Evolutionary conservation across 306 rosid species (phyloP), one percentile per base, ranked within the genome.

Genomic region (Dryas octopetala): DNA sequence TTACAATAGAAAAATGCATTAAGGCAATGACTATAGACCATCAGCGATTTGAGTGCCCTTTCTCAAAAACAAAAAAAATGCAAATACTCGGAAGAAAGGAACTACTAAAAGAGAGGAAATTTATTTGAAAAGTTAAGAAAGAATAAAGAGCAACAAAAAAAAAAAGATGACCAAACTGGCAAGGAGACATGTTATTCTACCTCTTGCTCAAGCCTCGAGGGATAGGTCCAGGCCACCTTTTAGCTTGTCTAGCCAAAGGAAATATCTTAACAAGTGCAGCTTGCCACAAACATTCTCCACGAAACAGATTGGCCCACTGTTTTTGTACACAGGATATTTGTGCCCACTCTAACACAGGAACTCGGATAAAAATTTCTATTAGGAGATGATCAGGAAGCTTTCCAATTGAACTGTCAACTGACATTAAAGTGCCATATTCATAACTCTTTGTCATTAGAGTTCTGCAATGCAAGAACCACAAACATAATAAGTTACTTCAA

Each of bases 171-270:
- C 47, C 1, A 38, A 72, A 78, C 41, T 15, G 2, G 72, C 10
- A 44, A 64, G 52, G 44, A 63, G 45, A 59, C 14, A 60, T 74
- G 76, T 28, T 51, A 71, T 43, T 12, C 9, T 81, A 88, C 97
- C 93, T 90, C 78, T 77, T 85, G 83, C 85, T 70, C 71, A 62
- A 79, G 49, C 84, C 84, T 62, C 66, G 83, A 52, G 95, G 89
- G 66, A 89, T 89, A 62, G 98, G 92, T 16, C 89, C 90, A 1
- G 89, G 93, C 93, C 95, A 90, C 80, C 85, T 84, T 72, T 70
- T 76, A 79, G 90, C 75, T 75, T 76, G 76, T 79, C 68, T 67
- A 17, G 79, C 85, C 60, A 62, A 79, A 45, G 98, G 95, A 74
- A 72, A 90, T 66, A 74, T 66, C 55, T 10, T 70, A 23, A 80